phyloP scores from a whole-genome alignment of 345 rosid genomes.

The Brassica nigra region DNA sequence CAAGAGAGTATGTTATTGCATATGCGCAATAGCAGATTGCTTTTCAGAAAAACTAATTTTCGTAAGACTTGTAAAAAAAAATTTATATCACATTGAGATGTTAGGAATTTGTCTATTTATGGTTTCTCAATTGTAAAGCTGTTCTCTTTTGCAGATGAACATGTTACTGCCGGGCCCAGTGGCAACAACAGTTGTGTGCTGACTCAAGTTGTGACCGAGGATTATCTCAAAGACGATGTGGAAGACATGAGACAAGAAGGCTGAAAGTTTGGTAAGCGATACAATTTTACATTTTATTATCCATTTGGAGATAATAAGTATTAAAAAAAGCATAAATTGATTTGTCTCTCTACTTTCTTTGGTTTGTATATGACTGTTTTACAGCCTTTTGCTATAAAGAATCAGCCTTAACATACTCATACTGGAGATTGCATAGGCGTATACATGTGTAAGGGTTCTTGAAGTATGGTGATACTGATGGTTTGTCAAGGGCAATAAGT shows the following conservation, averaged over 20 bases:
- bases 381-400: too few relatives aligned
- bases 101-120: not conserved
- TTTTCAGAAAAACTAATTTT: constrained; percentile 56
- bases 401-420: not conserved
- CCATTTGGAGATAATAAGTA: constrained; percentile 19
- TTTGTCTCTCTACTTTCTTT: constrained; percentile 27
- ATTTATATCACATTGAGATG: constrained; percentile 27
- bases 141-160: constrained; percentile 53
- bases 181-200: constrained; percentile 74
- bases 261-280: constrained; percentile 67
- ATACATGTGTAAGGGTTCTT: constrained; percentile 63
- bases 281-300: constrained; percentile 29
- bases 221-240: constrained; percentile 78
- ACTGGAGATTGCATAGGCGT: not conserved
- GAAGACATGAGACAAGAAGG: constrained; percentile 88
- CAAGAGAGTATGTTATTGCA: constrained; percentile 80
- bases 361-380: not conserved
- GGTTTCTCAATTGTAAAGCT: not conserved
- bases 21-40: constrained; percentile 98
- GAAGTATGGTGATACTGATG: constrained; percentile 71
- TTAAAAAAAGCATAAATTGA: constrained; percentile 33
- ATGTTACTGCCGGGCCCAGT: constrained; percentile 63
- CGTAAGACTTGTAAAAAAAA: not conserved
- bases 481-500: constrained; percentile 56
- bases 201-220: constrained; percentile 68